Conservation (phyloP, 2,329 filamentous ascomycete species). For the Penicillium brevicompactum region DNA sequence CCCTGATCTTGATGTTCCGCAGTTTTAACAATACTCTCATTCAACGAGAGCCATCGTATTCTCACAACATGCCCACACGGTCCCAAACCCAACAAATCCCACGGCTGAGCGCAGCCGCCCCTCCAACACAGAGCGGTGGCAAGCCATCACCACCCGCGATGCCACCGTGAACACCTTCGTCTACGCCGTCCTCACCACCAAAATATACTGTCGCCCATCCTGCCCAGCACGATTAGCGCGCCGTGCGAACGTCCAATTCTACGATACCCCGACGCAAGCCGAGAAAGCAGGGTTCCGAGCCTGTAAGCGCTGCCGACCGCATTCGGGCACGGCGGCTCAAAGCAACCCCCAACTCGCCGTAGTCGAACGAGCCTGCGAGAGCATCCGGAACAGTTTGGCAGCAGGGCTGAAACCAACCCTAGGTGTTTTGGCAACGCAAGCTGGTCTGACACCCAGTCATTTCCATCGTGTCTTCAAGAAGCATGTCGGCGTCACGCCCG, state of each 20-base stretch:
- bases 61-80: background rate
- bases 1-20: too few species aligned
- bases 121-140: conserved; percentile 41
- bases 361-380: conserved; percentile 35
- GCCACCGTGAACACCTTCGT: conserved; percentile 52
- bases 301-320: conserved; percentile 59
- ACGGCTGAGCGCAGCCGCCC: conserved; percentile 20
- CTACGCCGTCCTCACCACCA: conserved; percentile 59
- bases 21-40: background rate
- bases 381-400: conserved; percentile 28
- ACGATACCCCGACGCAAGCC: conserved; percentile 50
- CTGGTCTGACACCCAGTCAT: conserved; percentile 54
- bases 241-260: conserved; percentile 60
- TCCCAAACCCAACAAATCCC: conserved; percentile 21
- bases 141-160: conserved; percentile 50
- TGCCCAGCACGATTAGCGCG: conserved; percentile 61
- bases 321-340: conserved; percentile 23
- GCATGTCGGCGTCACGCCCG: conserved; percentile 53
- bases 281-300: conserved; percentile 54
- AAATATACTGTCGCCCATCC: conserved; percentile 59
- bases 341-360: conserved; percentile 35
- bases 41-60: background rate
- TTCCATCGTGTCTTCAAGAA: conserved; percentile 60
- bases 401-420: conserved; percentile 41
- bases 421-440: conserved; percentile 49